These are phyloP conservation scores for Septoria linicola DNA, from an alignment of 2,329 filamentous ascomycete genomes.

Conservation along the genomic window DNA sequence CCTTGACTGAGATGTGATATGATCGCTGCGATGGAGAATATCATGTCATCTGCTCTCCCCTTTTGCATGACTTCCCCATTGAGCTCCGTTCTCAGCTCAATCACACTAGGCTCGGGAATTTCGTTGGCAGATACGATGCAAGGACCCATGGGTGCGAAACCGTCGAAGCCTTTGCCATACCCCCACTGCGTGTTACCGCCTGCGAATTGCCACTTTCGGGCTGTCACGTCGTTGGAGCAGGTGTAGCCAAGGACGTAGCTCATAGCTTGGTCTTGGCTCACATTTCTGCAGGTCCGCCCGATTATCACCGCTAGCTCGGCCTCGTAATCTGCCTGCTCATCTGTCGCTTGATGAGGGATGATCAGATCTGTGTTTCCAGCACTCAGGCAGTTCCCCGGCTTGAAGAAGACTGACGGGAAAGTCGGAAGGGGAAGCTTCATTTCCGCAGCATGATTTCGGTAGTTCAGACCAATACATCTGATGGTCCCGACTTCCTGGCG, in stretches of 20 bases:
- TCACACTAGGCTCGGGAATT: constrained; percentile 43
- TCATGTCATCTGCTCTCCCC: constrained; percentile 39
- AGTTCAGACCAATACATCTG: constrained; percentile 60
- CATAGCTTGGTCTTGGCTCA: constrained; percentile 46
- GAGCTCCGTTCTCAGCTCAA: constrained; percentile 46
- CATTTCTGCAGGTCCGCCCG: constrained; percentile 52
- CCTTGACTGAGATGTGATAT: constrained; percentile 42
- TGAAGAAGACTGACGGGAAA: constrained; percentile 17
- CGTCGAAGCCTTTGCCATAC: constrained; percentile 59
- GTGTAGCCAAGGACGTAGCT: constrained; percentile 56
- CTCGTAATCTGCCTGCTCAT: constrained; percentile 51
- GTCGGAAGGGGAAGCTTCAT: constrained; percentile 14
- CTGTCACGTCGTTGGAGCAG: constrained; percentile 56
- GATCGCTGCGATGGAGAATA: constrained; percentile 18
- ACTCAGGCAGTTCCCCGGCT: constrained; percentile 15
- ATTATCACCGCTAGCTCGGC: constrained; percentile 54
- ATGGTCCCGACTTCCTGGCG: constrained; percentile 55
- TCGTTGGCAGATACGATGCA: constrained; percentile 45
- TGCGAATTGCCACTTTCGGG: constrained; percentile 47
- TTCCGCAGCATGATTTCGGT: constrained; percentile 33
- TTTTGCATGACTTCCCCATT: constrained; percentile 48
- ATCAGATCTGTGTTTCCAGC: constrained; percentile 5
- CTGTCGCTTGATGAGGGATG: constrained; percentile 15
- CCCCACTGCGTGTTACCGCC: constrained; percentile 55
- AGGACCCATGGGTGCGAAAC: constrained; percentile 55